phyloP scores from a whole-genome alignment of 2,329 filamentous ascomycete genomes.

The Beauveria medogensis region DNA sequence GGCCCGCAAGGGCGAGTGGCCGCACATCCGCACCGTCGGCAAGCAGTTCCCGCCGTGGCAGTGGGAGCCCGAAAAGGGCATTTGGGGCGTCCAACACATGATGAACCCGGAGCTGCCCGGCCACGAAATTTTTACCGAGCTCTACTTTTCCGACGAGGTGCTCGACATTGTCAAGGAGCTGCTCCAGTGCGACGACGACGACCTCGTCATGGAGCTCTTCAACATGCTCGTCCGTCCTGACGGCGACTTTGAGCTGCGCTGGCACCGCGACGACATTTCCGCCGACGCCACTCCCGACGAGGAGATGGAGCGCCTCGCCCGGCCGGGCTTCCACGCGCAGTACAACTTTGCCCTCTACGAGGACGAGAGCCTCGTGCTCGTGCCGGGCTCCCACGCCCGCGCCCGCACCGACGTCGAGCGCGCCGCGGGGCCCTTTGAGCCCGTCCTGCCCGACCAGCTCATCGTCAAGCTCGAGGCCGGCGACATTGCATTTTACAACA shows the following conservation, averaged over 20 bases:
- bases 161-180: slow-evolving; percentile 57
- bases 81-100: slow-evolving; percentile 86
- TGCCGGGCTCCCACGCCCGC: slow-evolving; percentile 68
- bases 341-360: slow-evolving; percentile 79
- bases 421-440: slow-evolving; percentile 55
- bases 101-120: slow-evolving; percentile 64
- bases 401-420: slow-evolving; percentile 64
- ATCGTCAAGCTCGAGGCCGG: slow-evolving; percentile 61
- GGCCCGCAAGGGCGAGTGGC: slow-evolving; percentile 67
- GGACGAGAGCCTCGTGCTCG: slow-evolving; percentile 64
- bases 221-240: slow-evolving; percentile 76
- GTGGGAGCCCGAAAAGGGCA: slow-evolving; percentile 51
- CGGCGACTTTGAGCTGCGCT: slow-evolving; percentile 62
- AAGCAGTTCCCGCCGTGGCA: slow-evolving; percentile 90
- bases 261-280: slow-evolving; percentile 80
- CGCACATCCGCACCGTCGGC: slow-evolving; percentile 71
- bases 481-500: slow-evolving; percentile 82
- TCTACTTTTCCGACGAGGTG: slow-evolving; percentile 65
- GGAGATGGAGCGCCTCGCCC: slow-evolving; percentile 52
- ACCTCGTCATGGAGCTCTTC: slow-evolving; percentile 78
- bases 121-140: slow-evolving; percentile 51
- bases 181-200: slow-evolving; percentile 46
- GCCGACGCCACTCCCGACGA: slow-evolving; percentile 57
- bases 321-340: slow-evolving; percentile 67
- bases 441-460: slow-evolving; percentile 52